Evolutionary conservation across 2,329 filamentous ascomycete genomes (phyloP).

Genomic region (Claviceps capensis): DNA sequence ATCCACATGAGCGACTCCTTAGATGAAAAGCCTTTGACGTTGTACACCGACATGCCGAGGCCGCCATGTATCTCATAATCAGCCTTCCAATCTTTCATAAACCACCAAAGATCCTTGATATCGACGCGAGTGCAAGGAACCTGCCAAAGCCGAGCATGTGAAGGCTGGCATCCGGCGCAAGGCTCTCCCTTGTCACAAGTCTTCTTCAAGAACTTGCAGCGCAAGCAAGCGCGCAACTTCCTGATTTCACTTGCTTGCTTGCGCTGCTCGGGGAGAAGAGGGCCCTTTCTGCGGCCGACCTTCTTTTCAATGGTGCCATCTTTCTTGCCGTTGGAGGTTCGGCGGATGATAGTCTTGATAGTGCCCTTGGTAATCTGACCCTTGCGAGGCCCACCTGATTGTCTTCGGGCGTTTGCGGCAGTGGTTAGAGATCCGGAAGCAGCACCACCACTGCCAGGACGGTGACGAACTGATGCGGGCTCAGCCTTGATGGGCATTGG

Average conservation of each 20-base stretch:
- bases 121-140: constrained; percentile 96
- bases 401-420: constrained; percentile 48
- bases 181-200: constrained; percentile 97
- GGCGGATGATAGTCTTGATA: constrained; percentile 70
- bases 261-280: constrained; percentile 81
- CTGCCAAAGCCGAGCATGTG: constrained; percentile 90
- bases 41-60: constrained; percentile 79
- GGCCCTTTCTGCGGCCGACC: constrained; percentile 79
- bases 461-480: constrained; percentile 37
- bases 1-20: constrained; percentile 71
- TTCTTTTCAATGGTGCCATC: constrained; percentile 75
- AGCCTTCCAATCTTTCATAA: constrained; percentile 99
- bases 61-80: constrained; percentile 87
- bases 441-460: constrained; percentile 47
- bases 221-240: constrained; percentile 82
- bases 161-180: constrained; percentile 88
- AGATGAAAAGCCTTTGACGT: constrained; percentile 72
- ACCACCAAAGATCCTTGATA: constrained; percentile 96
- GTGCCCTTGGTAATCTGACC: constrained; percentile 67
- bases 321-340: constrained; percentile 63
- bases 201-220: constrained; percentile 98
- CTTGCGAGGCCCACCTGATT: constrained; percentile 51
- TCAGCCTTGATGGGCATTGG: constrained; percentile 55
- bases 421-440: constrained; percentile 48
- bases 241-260: constrained; percentile 95